A percentile compares a stretch with the other conserved stretches of the same genome.
These are phyloP conservation scores for Prunus yedoensis DNA, from an alignment of 331 rosid genomes.

Conservation along the genomic window DNA sequence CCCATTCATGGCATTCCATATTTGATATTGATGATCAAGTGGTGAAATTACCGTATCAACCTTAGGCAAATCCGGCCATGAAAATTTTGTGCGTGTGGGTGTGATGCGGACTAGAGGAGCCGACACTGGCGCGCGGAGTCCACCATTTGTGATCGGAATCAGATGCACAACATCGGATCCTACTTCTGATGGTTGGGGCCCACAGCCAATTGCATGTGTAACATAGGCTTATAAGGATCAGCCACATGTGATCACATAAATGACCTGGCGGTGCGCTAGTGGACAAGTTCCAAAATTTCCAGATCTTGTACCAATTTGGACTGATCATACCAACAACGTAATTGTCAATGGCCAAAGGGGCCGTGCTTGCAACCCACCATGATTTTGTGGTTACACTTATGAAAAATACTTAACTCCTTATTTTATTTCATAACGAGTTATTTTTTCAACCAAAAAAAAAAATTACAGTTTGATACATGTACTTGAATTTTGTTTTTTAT, in stretches of 20 bases:
- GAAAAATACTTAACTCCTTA: no score
- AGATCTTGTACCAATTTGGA: not conserved
- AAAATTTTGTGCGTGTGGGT: not conserved
- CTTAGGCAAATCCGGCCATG: not conserved
- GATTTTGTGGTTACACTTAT: no score
- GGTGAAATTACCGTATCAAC: no score
- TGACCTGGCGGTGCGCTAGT: conserved; percentile 2
- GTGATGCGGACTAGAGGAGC: not conserved
- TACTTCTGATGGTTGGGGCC: not conserved
- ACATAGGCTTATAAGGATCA: not conserved
- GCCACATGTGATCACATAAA: not conserved
- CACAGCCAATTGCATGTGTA: not conserved
- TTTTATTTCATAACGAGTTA: no score
- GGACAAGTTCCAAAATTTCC: conserved; percentile 1
- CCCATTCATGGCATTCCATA: not conserved
- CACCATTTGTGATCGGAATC: not conserved
- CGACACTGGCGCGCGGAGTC: not conserved
- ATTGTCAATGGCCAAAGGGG: not conserved
- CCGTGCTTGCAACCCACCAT: not conserved
- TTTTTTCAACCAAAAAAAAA: no score
- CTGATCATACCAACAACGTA: not conserved
- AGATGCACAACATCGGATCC: not conserved
- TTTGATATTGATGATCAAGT: not conserved
- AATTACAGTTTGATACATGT: no score
- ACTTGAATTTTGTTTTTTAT: no score